Evolutionary conservation across 2,329 filamentous ascomycete genomes (phyloP).

Genomic region (Alternaria triticimaculans): DNA sequence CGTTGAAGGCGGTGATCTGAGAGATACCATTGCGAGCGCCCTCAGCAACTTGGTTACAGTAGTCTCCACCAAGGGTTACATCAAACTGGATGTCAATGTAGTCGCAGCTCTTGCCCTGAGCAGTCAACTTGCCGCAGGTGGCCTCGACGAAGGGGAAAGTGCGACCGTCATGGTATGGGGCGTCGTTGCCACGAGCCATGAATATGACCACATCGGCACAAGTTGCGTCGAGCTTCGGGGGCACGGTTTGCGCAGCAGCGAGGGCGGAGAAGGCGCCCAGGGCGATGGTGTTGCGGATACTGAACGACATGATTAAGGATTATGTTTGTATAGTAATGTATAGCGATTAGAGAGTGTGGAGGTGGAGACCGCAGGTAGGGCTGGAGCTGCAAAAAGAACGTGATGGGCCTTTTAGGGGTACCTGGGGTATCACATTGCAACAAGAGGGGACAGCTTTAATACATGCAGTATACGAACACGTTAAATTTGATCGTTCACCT

Average conservation of each 20-base stretch:
- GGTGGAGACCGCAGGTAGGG: background rate
- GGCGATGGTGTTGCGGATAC: conserved; percentile 24
- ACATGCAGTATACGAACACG: background rate
- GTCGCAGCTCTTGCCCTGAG: conserved; percentile 30
- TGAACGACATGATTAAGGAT: conserved; percentile 32
- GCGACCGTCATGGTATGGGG: conserved; percentile 29
- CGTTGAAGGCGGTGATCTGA: conserved; percentile 61
- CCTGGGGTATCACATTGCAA: conserved; percentile 1
- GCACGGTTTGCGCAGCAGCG: conserved; percentile 28
- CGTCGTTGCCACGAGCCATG: conserved; percentile 32
- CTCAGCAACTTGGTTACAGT: conserved; percentile 25
- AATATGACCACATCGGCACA: conserved; percentile 32
- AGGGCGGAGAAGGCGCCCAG: conserved; percentile 25
- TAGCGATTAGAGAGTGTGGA: background rate
- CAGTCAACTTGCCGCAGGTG: conserved; percentile 27
- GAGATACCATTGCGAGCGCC: conserved; percentile 27
- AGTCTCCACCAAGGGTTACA: conserved; percentile 19
- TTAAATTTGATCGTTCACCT: background rate
- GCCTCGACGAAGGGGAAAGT: conserved; percentile 27
- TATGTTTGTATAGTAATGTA: conserved; percentile 10
- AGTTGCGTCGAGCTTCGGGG: conserved; percentile 28
- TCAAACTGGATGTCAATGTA: conserved; percentile 31
- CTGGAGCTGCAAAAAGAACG: background rate
- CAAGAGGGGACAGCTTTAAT: background rate
- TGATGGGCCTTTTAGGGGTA: conserved; percentile 1